Base-by-base conservation (phyloP, 1,284 basidiomycete genomes). In the Cryptococcus deneoformans region DNA sequence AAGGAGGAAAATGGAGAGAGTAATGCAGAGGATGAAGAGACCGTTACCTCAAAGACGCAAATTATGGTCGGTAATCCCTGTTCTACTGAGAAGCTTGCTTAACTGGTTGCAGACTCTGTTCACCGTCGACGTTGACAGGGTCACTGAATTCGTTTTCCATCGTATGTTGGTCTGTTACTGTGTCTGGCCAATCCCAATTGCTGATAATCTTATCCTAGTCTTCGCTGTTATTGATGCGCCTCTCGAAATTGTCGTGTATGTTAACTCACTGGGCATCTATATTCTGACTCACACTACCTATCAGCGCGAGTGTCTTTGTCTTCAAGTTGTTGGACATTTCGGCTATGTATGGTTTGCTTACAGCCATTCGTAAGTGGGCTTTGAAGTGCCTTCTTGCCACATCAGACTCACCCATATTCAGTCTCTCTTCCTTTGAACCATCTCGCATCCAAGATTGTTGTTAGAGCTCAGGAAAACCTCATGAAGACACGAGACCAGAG, bases 401-500 rank as follows among this genome's bases (percentile, higher is more conserved):
- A 47, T 47, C 46, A 47, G 10, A 47, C 10, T 47, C 24, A 29
- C 12, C 34, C 20, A 34, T 9, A 7, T 29, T 24, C 55, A 72
- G 77, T 92, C 50, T 93, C 90, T 81, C 77, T 93, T 42, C 92
- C 92, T 10, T 68, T 95, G 72, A 96, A 92, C 69, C 91, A 95
- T 73, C 85, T 85, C 48, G 90, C 92, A 0, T 87, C 89, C 50
- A 92, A 90, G 75, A 79, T 92, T 20, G 88, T 95, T 43, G 87
- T 95, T 11, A 80, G 81, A 50, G 85, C 85, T 0, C 91, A 96
- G 71, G 91, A 95, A 60, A 90, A 88, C 66, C 80, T 96, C 24
- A 94, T 94, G 90, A 92, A 92, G 77, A 84, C 89, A 39, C 84
- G 92, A 20, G 93, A 97, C 67, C 88, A 92, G 76, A 85, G 93